phyloP scores from a whole-genome alignment of 2,329 filamentous ascomycete species.

The Ophiostoma sp. region DNA sequence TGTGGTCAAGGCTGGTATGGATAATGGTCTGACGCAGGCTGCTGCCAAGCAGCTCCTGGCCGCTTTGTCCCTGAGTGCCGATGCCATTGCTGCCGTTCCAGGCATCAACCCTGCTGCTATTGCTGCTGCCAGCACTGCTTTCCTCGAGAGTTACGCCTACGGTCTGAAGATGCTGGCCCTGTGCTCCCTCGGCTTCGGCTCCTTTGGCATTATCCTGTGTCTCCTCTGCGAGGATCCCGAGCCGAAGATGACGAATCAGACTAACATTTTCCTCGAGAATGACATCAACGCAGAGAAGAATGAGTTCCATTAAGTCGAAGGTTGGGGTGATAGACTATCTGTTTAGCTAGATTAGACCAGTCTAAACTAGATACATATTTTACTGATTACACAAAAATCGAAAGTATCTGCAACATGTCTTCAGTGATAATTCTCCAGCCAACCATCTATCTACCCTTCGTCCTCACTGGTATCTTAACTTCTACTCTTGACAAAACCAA shows the following conservation, averaged over 20 bases:
- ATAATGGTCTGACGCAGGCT: conserved; percentile 38
- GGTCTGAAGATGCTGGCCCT: conserved; percentile 36
- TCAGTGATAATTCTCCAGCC: no score
- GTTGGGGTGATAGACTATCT: no score
- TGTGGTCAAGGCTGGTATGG: conserved; percentile 39
- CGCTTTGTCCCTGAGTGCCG: conserved; percentile 34
- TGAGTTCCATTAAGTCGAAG: conserved; percentile 24
- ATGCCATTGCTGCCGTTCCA: conserved; percentile 32
- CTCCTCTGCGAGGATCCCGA: conserved; percentile 38
- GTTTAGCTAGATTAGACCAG: no score
- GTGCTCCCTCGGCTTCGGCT: conserved; percentile 36
- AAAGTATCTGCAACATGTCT: no score
- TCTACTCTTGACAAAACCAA: conserved; percentile 10
- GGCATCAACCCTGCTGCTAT: conserved; percentile 35
- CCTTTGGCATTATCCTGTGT: conserved; percentile 37
- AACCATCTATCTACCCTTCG: no score
- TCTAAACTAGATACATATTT: no score
- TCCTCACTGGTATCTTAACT: neutral
- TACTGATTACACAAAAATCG: no score
- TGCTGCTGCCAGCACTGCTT: conserved; percentile 35
- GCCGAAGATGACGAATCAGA: conserved; percentile 42
- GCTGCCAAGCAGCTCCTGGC: conserved; percentile 37
- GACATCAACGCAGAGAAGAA: conserved; percentile 38
- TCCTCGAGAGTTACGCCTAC: conserved; percentile 37
- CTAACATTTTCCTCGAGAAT: conserved; percentile 40